phyloP scores from a whole-genome alignment of 495 filamentous ascomycete species.

The Penicillium lividum region DNA sequence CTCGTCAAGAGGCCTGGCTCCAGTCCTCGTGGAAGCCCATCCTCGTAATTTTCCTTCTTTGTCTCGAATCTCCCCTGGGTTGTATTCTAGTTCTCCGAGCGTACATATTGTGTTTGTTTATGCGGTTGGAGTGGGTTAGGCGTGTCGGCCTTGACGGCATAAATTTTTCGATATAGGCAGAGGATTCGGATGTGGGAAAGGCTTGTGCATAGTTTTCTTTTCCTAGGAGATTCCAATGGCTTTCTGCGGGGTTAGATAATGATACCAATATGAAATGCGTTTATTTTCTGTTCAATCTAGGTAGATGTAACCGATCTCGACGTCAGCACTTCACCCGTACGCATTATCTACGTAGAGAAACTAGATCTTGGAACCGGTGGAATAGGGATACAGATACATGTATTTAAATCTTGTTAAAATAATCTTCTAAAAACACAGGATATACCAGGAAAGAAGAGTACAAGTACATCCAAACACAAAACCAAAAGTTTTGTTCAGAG shows the following conservation, averaged over 20 bases:
- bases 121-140: conserved; percentile 26
- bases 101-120: conserved; percentile 29
- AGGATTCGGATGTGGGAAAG: conserved; percentile 2
- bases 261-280: conserved; percentile 34
- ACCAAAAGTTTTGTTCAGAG: not conserved
- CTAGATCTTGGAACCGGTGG: too few relatives aligned
- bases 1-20: conserved; percentile 59
- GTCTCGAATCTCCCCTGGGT: conserved; percentile 10
- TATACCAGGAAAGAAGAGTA: conserved; percentile 2
- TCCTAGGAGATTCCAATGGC: conserved; percentile 18
- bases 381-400: not conserved
- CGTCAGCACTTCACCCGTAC: too few relatives aligned
- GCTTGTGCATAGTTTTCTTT: conserved; percentile 21
- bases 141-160: conserved; percentile 31
- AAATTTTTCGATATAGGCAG: conserved; percentile 28
- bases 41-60: conserved; percentile 26
- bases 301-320: too few relatives aligned
- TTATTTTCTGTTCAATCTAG: conserved; percentile 5
- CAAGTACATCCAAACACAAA: not conserved
- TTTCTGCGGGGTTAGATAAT: conserved; percentile 34
- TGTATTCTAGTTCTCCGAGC: conserved; percentile 38
- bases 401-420: not conserved
- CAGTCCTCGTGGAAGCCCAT: conserved; percentile 47
- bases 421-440: conserved; percentile 5
- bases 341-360: too few relatives aligned